Percentiles rank a stretch among this genome's conserved stretches.
phyloP scores from a whole-genome alignment of 441 rosid species.

The Viola pubescens region DNA sequence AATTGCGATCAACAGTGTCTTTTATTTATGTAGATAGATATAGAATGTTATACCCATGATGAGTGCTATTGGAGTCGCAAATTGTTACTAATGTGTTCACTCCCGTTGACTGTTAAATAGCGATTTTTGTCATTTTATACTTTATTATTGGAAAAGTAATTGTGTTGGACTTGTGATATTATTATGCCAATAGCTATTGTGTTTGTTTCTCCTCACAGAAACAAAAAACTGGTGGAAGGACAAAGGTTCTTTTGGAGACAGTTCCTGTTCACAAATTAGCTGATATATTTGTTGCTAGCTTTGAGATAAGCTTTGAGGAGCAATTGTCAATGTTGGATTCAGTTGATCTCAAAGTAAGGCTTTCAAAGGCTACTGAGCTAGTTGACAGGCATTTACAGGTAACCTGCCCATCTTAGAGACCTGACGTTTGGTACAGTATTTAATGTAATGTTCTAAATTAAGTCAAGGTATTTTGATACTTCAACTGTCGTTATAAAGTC shows the following conservation, averaged over 20 bases:
- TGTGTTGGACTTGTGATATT: not conserved
- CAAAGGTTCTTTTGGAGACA: constrained; percentile 93
- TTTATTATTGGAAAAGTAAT: constrained; percentile 1
- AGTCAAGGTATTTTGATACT: constrained; percentile 11
- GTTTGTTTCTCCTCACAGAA: constrained; percentile 40
- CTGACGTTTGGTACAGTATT: constrained; percentile 6
- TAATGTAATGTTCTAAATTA: not conserved
- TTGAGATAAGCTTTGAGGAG: constrained; percentile 97
- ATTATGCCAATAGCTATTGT: constrained; percentile 11
- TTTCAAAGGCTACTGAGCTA: constrained; percentile 91
- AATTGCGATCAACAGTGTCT: no score
- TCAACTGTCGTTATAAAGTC: constrained; percentile 20
- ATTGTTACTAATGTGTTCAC: not conserved
- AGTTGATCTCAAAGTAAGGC: constrained; percentile 82
- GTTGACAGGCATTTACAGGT: constrained; percentile 99
- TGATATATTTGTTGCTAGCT: constrained; percentile 98
- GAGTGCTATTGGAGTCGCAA: not conserved
- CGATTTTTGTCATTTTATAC: not conserved
- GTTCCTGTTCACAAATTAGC: constrained; percentile 95
- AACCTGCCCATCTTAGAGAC: constrained; percentile 22
- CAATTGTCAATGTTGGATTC: constrained; percentile 92
- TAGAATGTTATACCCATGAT: no score
- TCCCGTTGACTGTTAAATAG: not conserved
- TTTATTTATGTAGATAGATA: no score
- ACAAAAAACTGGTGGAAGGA: constrained; percentile 92